Conservation (phyloP, 352 stramenopile genomes). For the Globisporangium cederbergense region DNA sequence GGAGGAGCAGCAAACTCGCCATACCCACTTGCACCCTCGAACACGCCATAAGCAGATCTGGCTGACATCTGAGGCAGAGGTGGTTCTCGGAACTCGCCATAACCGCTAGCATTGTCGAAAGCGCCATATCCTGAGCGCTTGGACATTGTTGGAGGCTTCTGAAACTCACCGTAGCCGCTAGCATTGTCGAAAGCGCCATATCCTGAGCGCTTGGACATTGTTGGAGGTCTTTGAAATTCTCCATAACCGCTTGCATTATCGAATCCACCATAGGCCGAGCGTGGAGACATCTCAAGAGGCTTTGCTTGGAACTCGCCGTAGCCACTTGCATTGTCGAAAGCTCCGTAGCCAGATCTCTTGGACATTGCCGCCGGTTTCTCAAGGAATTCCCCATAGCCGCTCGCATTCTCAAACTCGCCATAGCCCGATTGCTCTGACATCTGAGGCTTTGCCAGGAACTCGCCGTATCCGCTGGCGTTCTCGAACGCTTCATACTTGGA, state of each 20-base stretch:
- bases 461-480: slow-evolving; percentile 25
- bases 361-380: slow-evolving; percentile 7
- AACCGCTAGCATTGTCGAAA: slow-evolving; percentile 38
- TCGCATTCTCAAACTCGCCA: slow-evolving; percentile 31
- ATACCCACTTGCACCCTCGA: slow-evolving; percentile 35
- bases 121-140: slow-evolving; percentile 28
- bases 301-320: slow-evolving; percentile 27
- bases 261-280: slow-evolving; percentile 33
- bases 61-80: neutral
- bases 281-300: slow-evolving; percentile 1
- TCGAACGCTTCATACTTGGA: slow-evolving; percentile 31
- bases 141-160: slow-evolving; percentile 9
- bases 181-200: slow-evolving; percentile 35
- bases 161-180: slow-evolving; percentile 35
- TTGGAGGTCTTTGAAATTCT: slow-evolving; percentile 17
- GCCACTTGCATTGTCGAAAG: slow-evolving; percentile 31
- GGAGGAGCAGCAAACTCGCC: slow-evolving; percentile 16
- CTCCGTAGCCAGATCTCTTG: slow-evolving; percentile 27
- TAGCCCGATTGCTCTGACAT: slow-evolving; percentile 8
- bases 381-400: slow-evolving; percentile 32
- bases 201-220: slow-evolving; percentile 19
- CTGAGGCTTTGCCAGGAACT: slow-evolving; percentile 16
- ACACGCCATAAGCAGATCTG: slow-evolving; percentile 27
- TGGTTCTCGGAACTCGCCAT: slow-evolving; percentile 23
- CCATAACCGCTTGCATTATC: slow-evolving; percentile 34